These are phyloP conservation scores for Pachysandra terminalis DNA, from an alignment of 164 flowering plant species.

Conservation along the genomic window DNA sequence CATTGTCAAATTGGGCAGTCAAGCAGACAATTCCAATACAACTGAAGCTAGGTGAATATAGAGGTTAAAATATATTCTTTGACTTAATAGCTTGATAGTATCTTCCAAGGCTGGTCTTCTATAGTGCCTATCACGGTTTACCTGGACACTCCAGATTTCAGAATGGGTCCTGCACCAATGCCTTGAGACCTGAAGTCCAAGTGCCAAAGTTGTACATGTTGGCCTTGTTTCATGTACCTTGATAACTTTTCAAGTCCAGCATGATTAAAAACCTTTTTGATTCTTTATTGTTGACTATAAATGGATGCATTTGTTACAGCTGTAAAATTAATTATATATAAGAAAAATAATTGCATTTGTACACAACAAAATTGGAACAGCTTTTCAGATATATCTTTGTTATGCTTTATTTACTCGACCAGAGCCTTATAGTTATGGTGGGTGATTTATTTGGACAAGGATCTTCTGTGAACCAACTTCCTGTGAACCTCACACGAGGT, in stretches of 20 bases:
- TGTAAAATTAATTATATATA: background rate
- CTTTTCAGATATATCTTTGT: too few species aligned
- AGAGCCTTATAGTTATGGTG: background rate
- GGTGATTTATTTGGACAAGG: too few species aligned
- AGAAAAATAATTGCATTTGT: background rate
- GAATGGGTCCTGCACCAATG: too few species aligned
- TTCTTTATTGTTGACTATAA: background rate
- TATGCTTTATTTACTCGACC: background rate
- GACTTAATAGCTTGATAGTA: background rate
- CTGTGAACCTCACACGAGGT: too few species aligned
- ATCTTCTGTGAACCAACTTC: too few species aligned
- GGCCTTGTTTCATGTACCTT: background rate
- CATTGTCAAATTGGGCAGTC: conserved; percentile 35
- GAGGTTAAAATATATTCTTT: background rate
- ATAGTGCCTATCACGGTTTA: background rate
- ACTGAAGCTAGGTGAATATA: background rate
- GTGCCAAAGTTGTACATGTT: background rate
- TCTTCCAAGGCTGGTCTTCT: background rate
- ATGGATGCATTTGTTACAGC: background rate
- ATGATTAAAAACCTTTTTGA: background rate
- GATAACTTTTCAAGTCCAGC: background rate
- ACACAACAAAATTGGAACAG: background rate
- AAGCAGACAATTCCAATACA: conserved; percentile 23
- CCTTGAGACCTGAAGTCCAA: too few species aligned
- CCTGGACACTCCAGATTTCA: background rate